Evolutionary conservation across 169 alveolate species (phyloP), one percentile per base, ranked within the genome.

Genomic region (Plasmodium reichenowi): DNA sequence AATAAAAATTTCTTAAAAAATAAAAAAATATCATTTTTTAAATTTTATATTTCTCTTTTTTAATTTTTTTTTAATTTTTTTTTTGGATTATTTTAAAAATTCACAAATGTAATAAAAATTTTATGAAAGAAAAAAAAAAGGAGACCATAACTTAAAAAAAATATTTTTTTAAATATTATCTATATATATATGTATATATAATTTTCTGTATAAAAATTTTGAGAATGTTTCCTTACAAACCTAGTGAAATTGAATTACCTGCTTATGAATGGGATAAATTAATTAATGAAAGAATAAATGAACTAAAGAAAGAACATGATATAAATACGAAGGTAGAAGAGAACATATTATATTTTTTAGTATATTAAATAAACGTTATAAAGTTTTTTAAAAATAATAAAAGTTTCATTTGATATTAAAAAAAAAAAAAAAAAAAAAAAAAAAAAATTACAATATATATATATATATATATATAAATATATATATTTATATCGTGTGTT

Each of bases 181-280:
- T 48, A 73, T 73, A 29, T 47, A 56, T 72, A 72, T 52, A 26
- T 74, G 17, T 15, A 73, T 73, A n/a, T 73, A 13, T 63, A 24
- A 4, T 15, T 56, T 54, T 10, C n/a, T 63, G 24, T 76, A 76
- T 68, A 76, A 58, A 50, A 48, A 12, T 64, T 9, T 58, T 56
- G 50, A 60, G n/a, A 63, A 80, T 80, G 90, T 80, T 80, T 80
- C 90, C 90, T n/a, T 80, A 80, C 52, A 52, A 67, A 45, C 90
- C 90, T 13, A 80, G 90, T 32, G 60, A 80, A 67, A 58, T 80
- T 80, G 90, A 80, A 38, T 72, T 80, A 8, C 80, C 83, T 9
- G 56, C 90, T 48, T 54, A 59, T 45, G 90, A 80, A 67, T 80
- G 90, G 90, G 74, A 70, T n/a, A 80, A 80, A 60, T 45, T 80